Evolutionary conservation across 768 basidiomycete genomes (phyloP).

Genomic region (Podaxis pistillaris): DNA sequence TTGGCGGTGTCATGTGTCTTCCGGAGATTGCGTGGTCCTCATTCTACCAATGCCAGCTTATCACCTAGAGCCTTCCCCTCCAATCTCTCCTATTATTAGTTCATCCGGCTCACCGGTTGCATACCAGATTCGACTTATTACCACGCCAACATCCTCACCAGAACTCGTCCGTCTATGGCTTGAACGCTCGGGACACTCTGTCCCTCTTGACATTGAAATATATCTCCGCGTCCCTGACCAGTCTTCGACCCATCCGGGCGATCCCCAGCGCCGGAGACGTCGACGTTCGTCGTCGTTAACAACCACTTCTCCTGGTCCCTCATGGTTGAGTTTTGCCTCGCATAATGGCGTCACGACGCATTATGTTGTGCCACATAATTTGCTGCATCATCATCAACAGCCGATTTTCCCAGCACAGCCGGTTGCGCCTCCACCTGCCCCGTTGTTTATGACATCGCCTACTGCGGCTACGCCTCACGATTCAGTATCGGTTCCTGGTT

Average conservation of each 20-base stretch:
- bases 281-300: conserved; percentile 23
- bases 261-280: conserved; percentile 24
- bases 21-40: not conserved
- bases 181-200: conserved; percentile 68
- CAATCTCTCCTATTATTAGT: conserved; percentile 7
- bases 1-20: conserved; percentile 1
- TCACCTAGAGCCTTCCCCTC: not conserved
- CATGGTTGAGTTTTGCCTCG: conserved; percentile 14
- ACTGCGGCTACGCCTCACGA: not conserved
- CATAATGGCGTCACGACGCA: conserved; percentile 31
- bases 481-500: not conserved
- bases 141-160: conserved; percentile 66
- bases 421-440: conserved; percentile 35
- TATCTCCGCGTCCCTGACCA: conserved; percentile 53
- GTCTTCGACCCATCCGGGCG: conserved; percentile 22
- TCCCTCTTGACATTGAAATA: conserved; percentile 80
- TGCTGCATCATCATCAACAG: conserved; percentile 23
- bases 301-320: not conserved
- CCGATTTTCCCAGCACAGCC: conserved; percentile 33
- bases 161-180: conserved; percentile 84
- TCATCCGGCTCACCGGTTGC: not conserved
- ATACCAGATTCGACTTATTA: conserved; percentile 68
- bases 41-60: not conserved
- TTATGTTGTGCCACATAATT: conserved; percentile 38
- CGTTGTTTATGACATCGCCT: not conserved